phyloP scores from a whole-genome alignment of 2,329 filamentous ascomycete species.

The Neocucurbitaria cava region DNA sequence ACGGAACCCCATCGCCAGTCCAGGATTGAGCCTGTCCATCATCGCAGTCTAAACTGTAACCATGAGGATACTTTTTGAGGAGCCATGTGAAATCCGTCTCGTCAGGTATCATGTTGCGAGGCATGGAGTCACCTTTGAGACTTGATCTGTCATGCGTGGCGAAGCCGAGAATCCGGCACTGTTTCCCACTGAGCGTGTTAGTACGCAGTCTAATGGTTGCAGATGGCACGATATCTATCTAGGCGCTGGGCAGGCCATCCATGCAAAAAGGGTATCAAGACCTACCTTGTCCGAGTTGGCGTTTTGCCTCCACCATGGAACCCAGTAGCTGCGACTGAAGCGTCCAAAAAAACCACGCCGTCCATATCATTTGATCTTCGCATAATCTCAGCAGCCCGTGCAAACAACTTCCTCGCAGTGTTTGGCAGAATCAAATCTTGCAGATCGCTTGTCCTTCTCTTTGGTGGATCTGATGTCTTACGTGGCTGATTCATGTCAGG shows the following conservation, averaged over 20 bases:
- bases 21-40: background rate
- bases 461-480: background rate
- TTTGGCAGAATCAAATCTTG: slow-evolving; percentile 23
- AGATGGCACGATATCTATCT: background rate
- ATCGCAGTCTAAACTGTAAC: slow-evolving; percentile 10
- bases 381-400: slow-evolving; percentile 30
- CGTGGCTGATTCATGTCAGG: background rate
- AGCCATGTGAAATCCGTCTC: slow-evolving; percentile 11
- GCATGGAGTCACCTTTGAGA: slow-evolving; percentile 1
- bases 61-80: slow-evolving; percentile 11
- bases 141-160: slow-evolving; percentile 9
- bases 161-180: slow-evolving; percentile 25
- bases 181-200: slow-evolving; percentile 1
- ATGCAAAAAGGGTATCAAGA: background rate
- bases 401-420: slow-evolving; percentile 23
- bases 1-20: background rate
- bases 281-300: slow-evolving; percentile 3
- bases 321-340: slow-evolving; percentile 14
- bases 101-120: slow-evolving; percentile 5
- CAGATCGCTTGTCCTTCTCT: slow-evolving; percentile 4
- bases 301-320: background rate
- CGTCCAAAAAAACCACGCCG: slow-evolving; percentile 31
- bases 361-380: slow-evolving; percentile 25
- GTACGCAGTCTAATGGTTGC: background rate
- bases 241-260: background rate